Conservation (phyloP, 768 basidiomycete species). For the Fistulinella prunicolor region DNA sequence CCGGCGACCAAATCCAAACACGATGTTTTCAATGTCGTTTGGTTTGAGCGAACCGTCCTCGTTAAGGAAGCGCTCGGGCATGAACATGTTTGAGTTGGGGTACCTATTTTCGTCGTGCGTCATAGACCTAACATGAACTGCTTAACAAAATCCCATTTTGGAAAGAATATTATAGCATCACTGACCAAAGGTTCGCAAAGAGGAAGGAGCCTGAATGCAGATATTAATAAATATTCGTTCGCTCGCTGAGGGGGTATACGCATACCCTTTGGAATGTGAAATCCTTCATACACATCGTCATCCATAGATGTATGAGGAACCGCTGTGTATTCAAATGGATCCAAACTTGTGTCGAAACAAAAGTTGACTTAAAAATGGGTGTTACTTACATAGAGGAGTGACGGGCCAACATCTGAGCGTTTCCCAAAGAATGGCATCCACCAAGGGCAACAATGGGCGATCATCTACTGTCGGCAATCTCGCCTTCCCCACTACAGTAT, state of each 20-base stretch:
- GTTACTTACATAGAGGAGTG: constrained; percentile 3
- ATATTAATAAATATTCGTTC: neutral
- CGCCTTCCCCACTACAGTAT: constrained; percentile 1
- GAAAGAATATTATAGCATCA: neutral
- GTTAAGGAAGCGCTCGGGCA: constrained; percentile 39
- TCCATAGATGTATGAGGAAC: constrained; percentile 30
- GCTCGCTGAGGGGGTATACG: neutral
- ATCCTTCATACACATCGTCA: constrained; percentile 42
- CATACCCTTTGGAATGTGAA: constrained; percentile 44
- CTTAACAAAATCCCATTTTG: neutral
- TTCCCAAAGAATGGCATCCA: constrained; percentile 11
- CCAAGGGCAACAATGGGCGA: constrained; percentile 5
- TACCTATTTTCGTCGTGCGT: constrained; percentile 27
- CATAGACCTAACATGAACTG: constrained; percentile 11
- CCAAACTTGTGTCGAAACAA: neutral
- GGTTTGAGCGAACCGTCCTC: constrained; percentile 14
- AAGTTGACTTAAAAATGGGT: neutral
- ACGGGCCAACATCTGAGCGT: neutral
- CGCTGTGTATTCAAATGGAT: neutral
- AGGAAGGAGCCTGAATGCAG: constrained; percentile 2
- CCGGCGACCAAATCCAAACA: constrained; percentile 26
- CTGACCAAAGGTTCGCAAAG: constrained; percentile 12
- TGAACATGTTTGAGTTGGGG: constrained; percentile 34
- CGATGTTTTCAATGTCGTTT: constrained; percentile 2
- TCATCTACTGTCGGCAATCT: constrained; percentile 5